Conservation (phyloP, 2,329 filamentous ascomycete species). For the Trichophaea hybrida region DNA sequence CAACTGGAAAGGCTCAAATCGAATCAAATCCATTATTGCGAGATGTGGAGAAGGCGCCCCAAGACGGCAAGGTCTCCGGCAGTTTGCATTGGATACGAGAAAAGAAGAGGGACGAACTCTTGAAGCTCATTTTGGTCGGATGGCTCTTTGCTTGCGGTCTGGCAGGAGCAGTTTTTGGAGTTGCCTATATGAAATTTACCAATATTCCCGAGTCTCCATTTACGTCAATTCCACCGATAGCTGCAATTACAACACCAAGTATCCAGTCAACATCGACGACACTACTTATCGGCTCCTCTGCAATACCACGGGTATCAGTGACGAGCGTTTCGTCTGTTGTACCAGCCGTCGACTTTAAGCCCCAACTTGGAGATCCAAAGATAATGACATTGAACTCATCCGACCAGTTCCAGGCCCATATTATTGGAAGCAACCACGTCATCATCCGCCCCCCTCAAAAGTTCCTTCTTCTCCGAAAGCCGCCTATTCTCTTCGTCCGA, state of each 20-base stretch:
- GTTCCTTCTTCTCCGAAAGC: constrained; percentile 34
- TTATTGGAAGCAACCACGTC: constrained; percentile 41
- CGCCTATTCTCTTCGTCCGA: constrained; percentile 37
- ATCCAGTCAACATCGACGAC: not conserved
- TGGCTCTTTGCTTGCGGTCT: constrained; percentile 20
- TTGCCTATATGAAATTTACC: constrained; percentile 21
- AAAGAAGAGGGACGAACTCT: constrained; percentile 18
- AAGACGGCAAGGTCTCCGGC: constrained; percentile 6
- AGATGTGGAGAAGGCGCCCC: constrained; percentile 22
- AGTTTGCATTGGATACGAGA: constrained; percentile 19
- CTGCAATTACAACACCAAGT: constrained; percentile 10
- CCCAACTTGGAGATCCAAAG: constrained; percentile 14
- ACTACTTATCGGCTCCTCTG: not conserved
- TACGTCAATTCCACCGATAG: constrained; percentile 8
- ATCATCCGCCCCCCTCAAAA: constrained; percentile 38
- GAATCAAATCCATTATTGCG: constrained; percentile 17
- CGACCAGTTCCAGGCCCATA: constrained; percentile 39
- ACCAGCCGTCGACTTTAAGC: constrained; percentile 13
- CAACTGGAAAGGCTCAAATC: not conserved
- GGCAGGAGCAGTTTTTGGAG: constrained; percentile 18
- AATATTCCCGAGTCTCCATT: constrained; percentile 3
- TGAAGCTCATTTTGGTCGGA: constrained; percentile 19
- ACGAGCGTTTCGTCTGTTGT: constrained; percentile 14
- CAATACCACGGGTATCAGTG: constrained; percentile 5
- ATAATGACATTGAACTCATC: constrained; percentile 26